Evolutionary conservation across 768 basidiomycete genomes (phyloP).

Genomic region (Leccinum imitatum): DNA sequence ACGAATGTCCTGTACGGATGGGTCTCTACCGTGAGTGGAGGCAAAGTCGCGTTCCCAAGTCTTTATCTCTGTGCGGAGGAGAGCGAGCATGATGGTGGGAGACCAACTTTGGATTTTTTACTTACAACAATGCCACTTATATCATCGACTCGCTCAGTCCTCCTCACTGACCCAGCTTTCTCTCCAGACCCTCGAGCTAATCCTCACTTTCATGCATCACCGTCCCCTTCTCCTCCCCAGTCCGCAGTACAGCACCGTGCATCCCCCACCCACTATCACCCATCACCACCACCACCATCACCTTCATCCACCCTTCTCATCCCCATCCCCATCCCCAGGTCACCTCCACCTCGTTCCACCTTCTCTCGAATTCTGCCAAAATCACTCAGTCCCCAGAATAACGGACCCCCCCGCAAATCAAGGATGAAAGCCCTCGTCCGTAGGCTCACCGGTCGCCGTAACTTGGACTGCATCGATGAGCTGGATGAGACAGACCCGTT

Average conservation of each 20-base stretch:
- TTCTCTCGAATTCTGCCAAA: slow-evolving; percentile 1
- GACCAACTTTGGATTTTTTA: not conserved
- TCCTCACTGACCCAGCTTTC: slow-evolving; percentile 30
- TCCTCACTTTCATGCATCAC: slow-evolving; percentile 37
- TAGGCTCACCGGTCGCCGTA: slow-evolving; percentile 25
- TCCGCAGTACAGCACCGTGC: not conserved
- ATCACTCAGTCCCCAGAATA: slow-evolving; percentile 3
- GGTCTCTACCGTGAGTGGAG: slow-evolving; percentile 50
- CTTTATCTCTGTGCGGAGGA: slow-evolving; percentile 71
- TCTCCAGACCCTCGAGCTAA: slow-evolving; percentile 53
- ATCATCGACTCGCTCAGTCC: not conserved
- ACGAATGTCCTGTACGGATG: slow-evolving; percentile 72
- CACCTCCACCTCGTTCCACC: not conserved
- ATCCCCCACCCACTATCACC: slow-evolving; percentile 3
- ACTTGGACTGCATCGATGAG: slow-evolving; percentile 73
- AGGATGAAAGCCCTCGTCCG: slow-evolving; percentile 30
- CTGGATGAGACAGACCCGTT: slow-evolving; percentile 74
- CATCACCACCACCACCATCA: too few species aligned
- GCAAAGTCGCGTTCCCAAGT: slow-evolving; percentile 74
- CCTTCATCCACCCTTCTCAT: not conserved
- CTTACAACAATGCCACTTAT: not conserved
- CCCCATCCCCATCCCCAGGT: not conserved
- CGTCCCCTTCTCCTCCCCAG: slow-evolving; percentile 12
- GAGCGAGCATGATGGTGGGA: slow-evolving; percentile 6
- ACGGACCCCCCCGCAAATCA: slow-evolving; percentile 12